Percentiles rank a stretch among this genome's conserved stretches.
phyloP scores from a whole-genome alignment of 495 filamentous ascomycete species.

The Platismatia glauca region DNA sequence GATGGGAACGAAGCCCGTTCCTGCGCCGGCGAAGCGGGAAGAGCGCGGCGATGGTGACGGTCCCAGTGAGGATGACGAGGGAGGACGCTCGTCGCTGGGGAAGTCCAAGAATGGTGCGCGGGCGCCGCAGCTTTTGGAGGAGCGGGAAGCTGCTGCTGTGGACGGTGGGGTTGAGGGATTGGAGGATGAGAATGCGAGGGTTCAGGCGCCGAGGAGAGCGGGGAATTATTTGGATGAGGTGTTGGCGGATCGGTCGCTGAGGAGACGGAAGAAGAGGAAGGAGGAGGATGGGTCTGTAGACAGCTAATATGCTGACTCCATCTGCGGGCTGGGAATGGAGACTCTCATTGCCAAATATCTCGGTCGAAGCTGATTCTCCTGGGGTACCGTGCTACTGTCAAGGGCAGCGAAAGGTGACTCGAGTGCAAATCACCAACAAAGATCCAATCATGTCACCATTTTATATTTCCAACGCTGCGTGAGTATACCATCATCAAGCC shows the following conservation, averaged over 20 bases:
- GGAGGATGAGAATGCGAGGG: conserved; percentile 9
- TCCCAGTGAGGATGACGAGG: conserved; percentile 46
- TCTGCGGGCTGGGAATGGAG: too few relatives aligned
- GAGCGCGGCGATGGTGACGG: conserved; percentile 5
- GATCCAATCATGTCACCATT: not conserved
- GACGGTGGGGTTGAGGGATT: not conserved
- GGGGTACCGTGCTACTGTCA: too few relatives aligned
- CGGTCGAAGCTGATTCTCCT: too few relatives aligned
- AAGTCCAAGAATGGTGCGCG: conserved; percentile 24
- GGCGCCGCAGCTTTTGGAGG: conserved; percentile 2
- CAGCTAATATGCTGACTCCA: not conserved
- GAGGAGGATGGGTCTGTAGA: not conserved
- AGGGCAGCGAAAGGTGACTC: not conserved
- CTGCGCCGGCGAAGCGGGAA: not conserved
- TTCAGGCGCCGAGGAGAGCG: conserved; percentile 3
- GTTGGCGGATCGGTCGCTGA: conserved; percentile 40
- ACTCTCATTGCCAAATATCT: too few relatives aligned
- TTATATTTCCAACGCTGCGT: not conserved
- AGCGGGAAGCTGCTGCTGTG: conserved; percentile 12
- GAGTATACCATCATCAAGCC: not conserved
- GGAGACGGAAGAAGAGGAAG: conserved; percentile 42
- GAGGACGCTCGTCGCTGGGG: conserved; percentile 49
- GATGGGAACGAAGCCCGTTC: conserved; percentile 8
- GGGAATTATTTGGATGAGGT: conserved; percentile 44
- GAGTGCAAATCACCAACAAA: not conserved